A percentile compares a stretch with the other conserved stretches of the same genome.
Conservation (phyloP, 2,329 filamentous ascomycete genomes). For the Pseudogymnoascus sp. region DNA sequence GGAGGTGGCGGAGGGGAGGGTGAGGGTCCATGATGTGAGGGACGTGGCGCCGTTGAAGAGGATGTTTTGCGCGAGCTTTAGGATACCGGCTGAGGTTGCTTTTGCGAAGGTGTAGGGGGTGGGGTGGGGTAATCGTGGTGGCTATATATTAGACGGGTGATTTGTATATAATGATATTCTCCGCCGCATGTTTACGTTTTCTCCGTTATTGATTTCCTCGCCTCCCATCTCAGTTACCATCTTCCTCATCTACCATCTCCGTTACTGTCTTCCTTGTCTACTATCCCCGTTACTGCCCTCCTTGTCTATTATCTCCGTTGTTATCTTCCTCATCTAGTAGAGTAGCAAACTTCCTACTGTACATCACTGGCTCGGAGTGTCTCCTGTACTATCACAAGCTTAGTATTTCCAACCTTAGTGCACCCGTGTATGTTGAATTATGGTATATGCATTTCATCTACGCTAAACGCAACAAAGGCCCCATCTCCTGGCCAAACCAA, state of each 20-base stretch:
- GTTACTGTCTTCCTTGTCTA: background rate
- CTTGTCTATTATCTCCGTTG: background rate
- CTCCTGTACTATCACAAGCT: background rate
- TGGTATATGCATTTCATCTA: constrained; percentile 7
- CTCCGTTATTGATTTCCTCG: background rate
- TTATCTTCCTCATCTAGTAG: background rate
- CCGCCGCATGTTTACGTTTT: background rate
- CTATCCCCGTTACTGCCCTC: background rate
- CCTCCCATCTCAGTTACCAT: background rate
- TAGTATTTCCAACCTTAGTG: background rate
- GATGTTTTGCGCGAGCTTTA: constrained; percentile 95
- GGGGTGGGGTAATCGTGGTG: background rate
- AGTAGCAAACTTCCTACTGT: background rate
- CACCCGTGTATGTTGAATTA: background rate
- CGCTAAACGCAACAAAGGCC: constrained; percentile 6
- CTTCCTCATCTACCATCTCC: background rate
- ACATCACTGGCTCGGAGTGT: background rate
- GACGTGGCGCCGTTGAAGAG: constrained; percentile 88
- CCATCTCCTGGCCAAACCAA: constrained; percentile 2
- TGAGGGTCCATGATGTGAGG: constrained; percentile 62
- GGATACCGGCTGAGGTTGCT: constrained; percentile 73
- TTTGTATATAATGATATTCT: background rate
- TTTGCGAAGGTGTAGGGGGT: constrained; percentile 40
- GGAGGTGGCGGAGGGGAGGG: constrained; percentile 35
- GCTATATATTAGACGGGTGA: background rate